Base-by-base conservation (phyloP, 2,329 filamentous ascomycete genomes). In the Hypoxylon sp. region DNA sequence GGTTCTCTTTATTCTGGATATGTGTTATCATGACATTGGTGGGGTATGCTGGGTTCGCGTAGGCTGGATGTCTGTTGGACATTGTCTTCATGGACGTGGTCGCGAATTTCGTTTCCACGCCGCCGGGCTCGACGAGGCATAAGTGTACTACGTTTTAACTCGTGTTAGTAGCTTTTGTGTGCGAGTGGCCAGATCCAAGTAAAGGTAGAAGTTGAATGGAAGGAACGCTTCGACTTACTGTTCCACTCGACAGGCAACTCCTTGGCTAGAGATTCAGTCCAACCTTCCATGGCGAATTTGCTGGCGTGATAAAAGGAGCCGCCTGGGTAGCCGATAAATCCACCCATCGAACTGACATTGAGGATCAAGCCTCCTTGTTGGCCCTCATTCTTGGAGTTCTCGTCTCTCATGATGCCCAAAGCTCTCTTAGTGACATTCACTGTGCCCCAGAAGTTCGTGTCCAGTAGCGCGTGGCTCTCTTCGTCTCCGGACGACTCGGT, bases 341-440 rank as follows among this genome's bases (percentile, higher is more conserved):
- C 75, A 3, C 78, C 80, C 61, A 85, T 75, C 2, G 78, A 81
- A 4, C 77, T 80, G 27, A 84, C 66, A 51, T 84, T 79, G 26
- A 82, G 67, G 8, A 85, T 77, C 4, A 80, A 67, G 5, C 81
- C 81, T 2, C 81, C 80, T 34, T 62, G 60, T 21, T 55, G 57
- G 30, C 40, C 34, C 1, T 25, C 74, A 6, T 32, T 57, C 49
- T 63, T 66, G 25, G 40, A 45, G 16, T 69, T 73, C 32, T 60
- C 56, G 27, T 72, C 67, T 3, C 74, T 67, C 64, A 78, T 69
- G 11, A 71, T 61, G 11, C 67, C 66, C 3, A 78, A 35, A 1
- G 68, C 70, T n/a, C 61, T 59, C 42, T 66, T 70, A 0, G 74
- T 71, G 5, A 78, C 63, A 9, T 70, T 61, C 0, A 71, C 72